Percentiles rank a stretch among this genome's conserved stretches.
These are phyloP conservation scores for Rauvolfia tetraphylla DNA, from an alignment of 257 asterid genomes.

Conservation along the genomic window DNA sequence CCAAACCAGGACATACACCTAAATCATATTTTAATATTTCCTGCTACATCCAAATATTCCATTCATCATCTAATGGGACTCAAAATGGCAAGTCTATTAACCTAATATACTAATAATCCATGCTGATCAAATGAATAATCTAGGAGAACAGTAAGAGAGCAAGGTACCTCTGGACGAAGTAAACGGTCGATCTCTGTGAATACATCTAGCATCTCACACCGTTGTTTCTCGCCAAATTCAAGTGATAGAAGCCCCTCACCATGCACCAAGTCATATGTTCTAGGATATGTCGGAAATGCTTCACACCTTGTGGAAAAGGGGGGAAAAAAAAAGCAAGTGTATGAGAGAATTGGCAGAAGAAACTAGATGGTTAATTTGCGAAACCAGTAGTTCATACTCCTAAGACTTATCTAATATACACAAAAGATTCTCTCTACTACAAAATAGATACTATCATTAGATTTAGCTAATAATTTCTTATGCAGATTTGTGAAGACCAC, in stretches of 20 bases:
- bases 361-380: not conserved
- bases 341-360: constrained; percentile 7
- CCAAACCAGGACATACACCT: not conserved
- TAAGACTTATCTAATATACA: not conserved
- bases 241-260: constrained; percentile 86
- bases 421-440: not conserved
- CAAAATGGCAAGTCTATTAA: not conserved
- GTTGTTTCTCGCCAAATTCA: constrained; percentile 68
- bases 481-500: not conserved
- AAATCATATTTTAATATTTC: not conserved
- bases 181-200: constrained; percentile 88
- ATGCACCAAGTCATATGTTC: constrained; percentile 96
- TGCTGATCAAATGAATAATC: not conserved
- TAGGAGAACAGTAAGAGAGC: not conserved
- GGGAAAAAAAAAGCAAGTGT: constrained; percentile 10
- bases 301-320: constrained; percentile 63
- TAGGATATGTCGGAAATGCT: constrained; percentile 93
- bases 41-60: not conserved
- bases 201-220: constrained; percentile 73
- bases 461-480: not conserved
- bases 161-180: constrained; percentile 95
- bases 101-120: not conserved
- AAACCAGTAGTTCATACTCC: not conserved
- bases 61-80: not conserved
- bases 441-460: not conserved